Base-by-base conservation (phyloP, 1,284 basidiomycete species). In the Rhodotorula glutinis region DNA sequence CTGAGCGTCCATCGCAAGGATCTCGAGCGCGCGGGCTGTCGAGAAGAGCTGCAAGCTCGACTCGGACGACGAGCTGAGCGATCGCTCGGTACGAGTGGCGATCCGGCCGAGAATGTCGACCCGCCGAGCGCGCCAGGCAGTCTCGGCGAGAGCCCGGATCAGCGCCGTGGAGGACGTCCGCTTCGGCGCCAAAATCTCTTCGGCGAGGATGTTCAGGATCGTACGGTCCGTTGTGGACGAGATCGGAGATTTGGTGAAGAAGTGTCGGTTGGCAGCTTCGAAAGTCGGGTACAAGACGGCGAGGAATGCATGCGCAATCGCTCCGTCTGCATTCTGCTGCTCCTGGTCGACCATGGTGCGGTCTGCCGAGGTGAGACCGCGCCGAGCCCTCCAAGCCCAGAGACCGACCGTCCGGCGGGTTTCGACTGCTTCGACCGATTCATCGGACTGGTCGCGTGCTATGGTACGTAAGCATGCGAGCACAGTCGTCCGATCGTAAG, bases 51-150 rank as follows among this genome's bases (percentile, higher is more conserved):
- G 55, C 29, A 55, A n/a, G 7, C 25, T 25, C 4, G 46, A 29
- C 2, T 30, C 14, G 3, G 43, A 13, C 27, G 43, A 16, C 43
- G 43, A 44, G 17, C 14, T 44, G 17, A 21, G 3, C 25, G 21
- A 0, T 17, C 16, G n/a, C 17, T 1, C 16, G 2, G 11, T 27
- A 16, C n/a, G 8, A 21, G 33, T 38, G 30, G 57, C 25, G 29
- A 46, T 19, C 23, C 17, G 5, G 5, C 49, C 41, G 44, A 68
- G 40, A 30, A 62, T 43, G 52, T 68, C 66, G 46, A 64, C 25
- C 1, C 62, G 49, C 17, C 60, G 30, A 0, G 66, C 66, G 9
- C 66, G 58, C 0, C 47, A 33, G 2, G 62, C 59, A 3, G 66
- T 56, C 16, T 25, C 7, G 13, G 58, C 62, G 40, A 67, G 55